Conservation (phyloP, 2,329 filamentous ascomycete species). For the Aspergillus fumigatus region DNA sequence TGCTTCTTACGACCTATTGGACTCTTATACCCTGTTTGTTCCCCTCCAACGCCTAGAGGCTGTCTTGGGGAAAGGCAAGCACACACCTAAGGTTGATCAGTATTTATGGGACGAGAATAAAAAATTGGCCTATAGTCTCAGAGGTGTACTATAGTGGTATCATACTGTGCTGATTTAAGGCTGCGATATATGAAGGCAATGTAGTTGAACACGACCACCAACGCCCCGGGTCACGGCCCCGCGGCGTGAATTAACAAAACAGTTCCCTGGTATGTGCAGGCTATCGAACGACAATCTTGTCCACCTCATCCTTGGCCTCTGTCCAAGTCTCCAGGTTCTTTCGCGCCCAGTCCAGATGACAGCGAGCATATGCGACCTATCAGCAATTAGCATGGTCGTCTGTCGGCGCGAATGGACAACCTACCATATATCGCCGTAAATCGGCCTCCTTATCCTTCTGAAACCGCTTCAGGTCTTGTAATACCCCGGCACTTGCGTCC, state of each 20-base stretch:
- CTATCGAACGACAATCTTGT: conserved; percentile 64
- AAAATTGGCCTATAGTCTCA: not conserved
- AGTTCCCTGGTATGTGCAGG: not conserved
- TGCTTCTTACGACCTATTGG: not conserved
- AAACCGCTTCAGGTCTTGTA: conserved; percentile 88
- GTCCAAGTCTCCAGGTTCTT: conserved; percentile 91
- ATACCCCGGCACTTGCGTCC: conserved; percentile 81
- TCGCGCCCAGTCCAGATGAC: conserved; percentile 90
- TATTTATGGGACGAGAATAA: not conserved
- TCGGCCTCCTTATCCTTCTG: conserved; percentile 96
- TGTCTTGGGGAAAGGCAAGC: not conserved
- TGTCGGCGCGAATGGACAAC: conserved; percentile 27
- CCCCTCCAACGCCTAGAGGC: not conserved
- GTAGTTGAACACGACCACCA: not conserved
- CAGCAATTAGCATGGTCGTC: not conserved
- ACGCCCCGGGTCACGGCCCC: too few relatives aligned
- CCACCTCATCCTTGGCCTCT: conserved; percentile 79
- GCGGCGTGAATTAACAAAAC: not conserved
- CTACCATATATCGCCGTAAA: conserved; percentile 89
- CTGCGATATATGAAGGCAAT: not conserved
- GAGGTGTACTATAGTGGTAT: not conserved
- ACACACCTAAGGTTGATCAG: not conserved
- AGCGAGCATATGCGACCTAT: conserved; percentile 85
- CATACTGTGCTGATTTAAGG: not conserved
- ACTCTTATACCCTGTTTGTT: not conserved